Evolutionary conservation across 2,329 filamentous ascomycete species (phyloP).

Genomic region (Pseudogymnoascus destructans): DNA sequence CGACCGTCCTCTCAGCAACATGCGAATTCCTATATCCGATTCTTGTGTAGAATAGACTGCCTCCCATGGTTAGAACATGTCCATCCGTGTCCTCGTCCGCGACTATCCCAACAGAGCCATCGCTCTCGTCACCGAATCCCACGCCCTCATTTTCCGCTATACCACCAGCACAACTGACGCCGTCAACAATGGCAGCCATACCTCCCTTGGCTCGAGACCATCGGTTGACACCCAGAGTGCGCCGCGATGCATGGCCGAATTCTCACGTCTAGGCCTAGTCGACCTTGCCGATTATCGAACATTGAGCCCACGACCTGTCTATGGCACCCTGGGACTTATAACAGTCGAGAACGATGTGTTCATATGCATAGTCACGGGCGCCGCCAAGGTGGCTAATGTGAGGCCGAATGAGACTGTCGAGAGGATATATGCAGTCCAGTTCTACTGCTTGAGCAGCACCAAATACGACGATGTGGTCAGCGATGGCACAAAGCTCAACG

Average conservation of each 20-base stretch:
- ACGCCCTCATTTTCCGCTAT: conserved; percentile 76
- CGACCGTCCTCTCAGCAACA: neutral
- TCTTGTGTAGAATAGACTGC: neutral
- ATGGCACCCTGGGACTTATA: conserved; percentile 80
- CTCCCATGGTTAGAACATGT: conserved; percentile 18
- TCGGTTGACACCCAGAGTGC: conserved; percentile 24
- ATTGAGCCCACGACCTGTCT: conserved; percentile 59
- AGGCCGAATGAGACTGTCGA: conserved; percentile 81
- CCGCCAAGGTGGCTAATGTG: conserved; percentile 65
- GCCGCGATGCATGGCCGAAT: conserved; percentile 70
- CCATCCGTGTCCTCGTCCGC: conserved; percentile 39
- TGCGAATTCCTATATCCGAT: neutral
- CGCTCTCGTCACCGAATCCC: conserved; percentile 64
- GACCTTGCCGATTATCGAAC: conserved; percentile 66
- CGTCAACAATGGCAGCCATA: conserved; percentile 44
- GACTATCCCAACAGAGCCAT: conserved; percentile 81
- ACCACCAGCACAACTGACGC: conserved; percentile 41
- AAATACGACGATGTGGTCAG: conserved; percentile 69
- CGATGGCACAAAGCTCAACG: conserved; percentile 28
- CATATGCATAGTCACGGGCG: conserved; percentile 74
- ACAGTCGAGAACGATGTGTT: conserved; percentile 77
- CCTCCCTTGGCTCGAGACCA: conserved; percentile 37
- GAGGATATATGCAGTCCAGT: conserved; percentile 75
- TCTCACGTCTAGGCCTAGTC: conserved; percentile 48
- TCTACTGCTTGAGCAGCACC: conserved; percentile 79